Percentiles rank a stretch among this genome's conserved stretches.
These are phyloP conservation scores for Neofusicoccum parvum DNA, from an alignment of 2,329 filamentous ascomycete genomes.

Conservation along the genomic window DNA sequence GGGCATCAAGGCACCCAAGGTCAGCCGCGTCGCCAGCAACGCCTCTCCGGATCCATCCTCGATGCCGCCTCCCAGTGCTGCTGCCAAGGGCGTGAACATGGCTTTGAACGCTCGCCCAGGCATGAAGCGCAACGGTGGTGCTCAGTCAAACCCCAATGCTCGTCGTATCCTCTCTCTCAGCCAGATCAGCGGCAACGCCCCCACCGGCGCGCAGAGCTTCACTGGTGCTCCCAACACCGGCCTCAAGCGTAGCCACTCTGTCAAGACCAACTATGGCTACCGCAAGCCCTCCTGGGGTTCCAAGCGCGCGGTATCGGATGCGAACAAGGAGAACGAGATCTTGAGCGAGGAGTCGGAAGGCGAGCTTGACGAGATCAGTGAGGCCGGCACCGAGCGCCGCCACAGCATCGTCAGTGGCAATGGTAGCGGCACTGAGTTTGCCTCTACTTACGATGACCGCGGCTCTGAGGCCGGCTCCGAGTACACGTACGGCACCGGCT, in stretches of 20 bases:
- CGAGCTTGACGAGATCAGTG: constrained; percentile 30
- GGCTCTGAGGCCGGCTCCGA: constrained; percentile 44
- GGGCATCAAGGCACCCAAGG: constrained; percentile 35
- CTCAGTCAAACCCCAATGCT: constrained; percentile 39
- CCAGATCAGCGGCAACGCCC: constrained; percentile 79
- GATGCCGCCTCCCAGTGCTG: constrained; percentile 38
- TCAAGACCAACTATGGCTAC: constrained; percentile 39
- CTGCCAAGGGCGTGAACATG: constrained; percentile 43
- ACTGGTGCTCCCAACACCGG: constrained; percentile 44
- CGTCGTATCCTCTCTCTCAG: constrained; percentile 87
- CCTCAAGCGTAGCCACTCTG: constrained; percentile 53
- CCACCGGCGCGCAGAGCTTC: constrained; percentile 42
- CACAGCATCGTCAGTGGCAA: constrained; percentile 37
- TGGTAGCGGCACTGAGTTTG: constrained; percentile 50
- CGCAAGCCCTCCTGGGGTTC: constrained; percentile 39
- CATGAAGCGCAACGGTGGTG: constrained; percentile 41
- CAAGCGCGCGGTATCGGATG: constrained; percentile 25
- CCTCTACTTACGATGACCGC: constrained; percentile 49
- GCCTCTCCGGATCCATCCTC: neutral
- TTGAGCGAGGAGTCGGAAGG: constrained; percentile 45
- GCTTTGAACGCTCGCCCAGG: constrained; percentile 54
- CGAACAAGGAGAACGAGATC: constrained; percentile 52
- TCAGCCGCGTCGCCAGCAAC: neutral
- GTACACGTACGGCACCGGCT: constrained; percentile 51
- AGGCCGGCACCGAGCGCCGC: constrained; percentile 44